A percentile compares a stretch with the other conserved stretches of the same genome.
Evolutionary conservation across 129 eudicot species (phyloP).

Genomic region (Flaveria sonorensis): DNA sequence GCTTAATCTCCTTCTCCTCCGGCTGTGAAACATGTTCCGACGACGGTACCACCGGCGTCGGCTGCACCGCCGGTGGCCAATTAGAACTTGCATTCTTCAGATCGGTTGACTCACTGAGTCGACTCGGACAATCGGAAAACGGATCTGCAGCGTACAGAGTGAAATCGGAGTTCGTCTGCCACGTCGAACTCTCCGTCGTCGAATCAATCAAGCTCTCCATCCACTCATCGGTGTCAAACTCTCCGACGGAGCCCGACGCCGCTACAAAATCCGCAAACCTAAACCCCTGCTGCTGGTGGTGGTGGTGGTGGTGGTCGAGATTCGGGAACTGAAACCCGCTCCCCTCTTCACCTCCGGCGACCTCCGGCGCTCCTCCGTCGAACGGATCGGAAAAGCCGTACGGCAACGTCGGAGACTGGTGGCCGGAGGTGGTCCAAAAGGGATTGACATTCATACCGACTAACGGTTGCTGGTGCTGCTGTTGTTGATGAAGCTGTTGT

Average conservation of each 20-base stretch:
- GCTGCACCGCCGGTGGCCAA: conserved; percentile 46
- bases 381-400: conserved; percentile 76
- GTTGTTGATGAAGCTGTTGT: conserved; percentile 50
- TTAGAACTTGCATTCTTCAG: conserved; percentile 42
- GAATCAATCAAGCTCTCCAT: conserved; percentile 93
- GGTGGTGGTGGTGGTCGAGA: conserved; percentile 49
- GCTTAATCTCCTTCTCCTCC: conserved; percentile 28
- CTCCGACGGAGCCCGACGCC: conserved; percentile 57
- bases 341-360: conserved; percentile 39
- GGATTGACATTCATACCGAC: conserved; percentile 40
- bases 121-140: conserved; percentile 57
- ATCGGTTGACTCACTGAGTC: conserved; percentile 55
- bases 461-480: conserved; percentile 51
- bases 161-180: conserved; percentile 67
- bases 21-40: conserved; percentile 12
- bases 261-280: conserved; percentile 68
- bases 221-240: conserved; percentile 99
- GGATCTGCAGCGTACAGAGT: conserved; percentile 63
- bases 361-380: conserved; percentile 36
- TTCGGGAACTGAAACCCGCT: conserved; percentile 58
- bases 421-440: conserved; percentile 51
- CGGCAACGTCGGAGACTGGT: conserved; percentile 46
- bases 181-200: conserved; percentile 66
- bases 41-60: conserved; percentile 22
- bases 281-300: conserved; percentile 43